Conservation (phyloP, 2,329 filamentous ascomycete species). For the Colletotrichum orbiculare region DNA sequence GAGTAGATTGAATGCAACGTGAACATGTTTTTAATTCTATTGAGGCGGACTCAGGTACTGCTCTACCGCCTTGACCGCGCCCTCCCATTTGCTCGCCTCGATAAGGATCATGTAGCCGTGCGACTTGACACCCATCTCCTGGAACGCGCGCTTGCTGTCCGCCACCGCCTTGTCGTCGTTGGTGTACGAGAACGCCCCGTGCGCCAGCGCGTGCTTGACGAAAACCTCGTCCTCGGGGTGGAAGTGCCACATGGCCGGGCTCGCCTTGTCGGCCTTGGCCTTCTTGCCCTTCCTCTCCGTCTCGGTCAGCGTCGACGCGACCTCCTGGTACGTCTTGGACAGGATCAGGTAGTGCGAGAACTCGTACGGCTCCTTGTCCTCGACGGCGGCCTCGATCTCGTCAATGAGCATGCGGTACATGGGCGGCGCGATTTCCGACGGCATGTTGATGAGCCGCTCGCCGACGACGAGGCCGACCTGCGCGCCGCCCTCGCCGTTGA, state of each 20-base stretch:
- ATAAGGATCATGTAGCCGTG: slow-evolving; percentile 88
- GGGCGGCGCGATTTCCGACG: slow-evolving; percentile 89
- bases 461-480: slow-evolving; percentile 89
- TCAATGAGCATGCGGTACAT: slow-evolving; percentile 95
- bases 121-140: slow-evolving; percentile 89
- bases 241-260: slow-evolving; percentile 83
- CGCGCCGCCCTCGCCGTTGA: slow-evolving; percentile 56
- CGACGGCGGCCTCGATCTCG: slow-evolving; percentile 87
- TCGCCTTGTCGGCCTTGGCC: slow-evolving; percentile 69
- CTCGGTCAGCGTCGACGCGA: slow-evolving; percentile 80
- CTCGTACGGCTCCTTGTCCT: slow-evolving; percentile 90
- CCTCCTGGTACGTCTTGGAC: slow-evolving; percentile 92
- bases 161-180: slow-evolving; percentile 84
- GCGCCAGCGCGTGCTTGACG: slow-evolving; percentile 77
- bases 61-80: slow-evolving; percentile 78
- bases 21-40: slow-evolving; percentile 40
- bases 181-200: slow-evolving; percentile 80
- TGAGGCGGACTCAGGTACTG: slow-evolving; percentile 74
- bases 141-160: slow-evolving; percentile 94
- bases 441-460: slow-evolving; percentile 96
- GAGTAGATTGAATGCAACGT: slow-evolving; percentile 28
- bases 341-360: slow-evolving; percentile 94
- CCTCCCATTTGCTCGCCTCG: slow-evolving; percentile 80
- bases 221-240: slow-evolving; percentile 95
- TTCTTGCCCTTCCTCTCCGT: slow-evolving; percentile 75